These are phyloP conservation scores for Coemansia linderi DNA, from an alignment of 371 early-diverging fungal species.

Conservation along the genomic window DNA sequence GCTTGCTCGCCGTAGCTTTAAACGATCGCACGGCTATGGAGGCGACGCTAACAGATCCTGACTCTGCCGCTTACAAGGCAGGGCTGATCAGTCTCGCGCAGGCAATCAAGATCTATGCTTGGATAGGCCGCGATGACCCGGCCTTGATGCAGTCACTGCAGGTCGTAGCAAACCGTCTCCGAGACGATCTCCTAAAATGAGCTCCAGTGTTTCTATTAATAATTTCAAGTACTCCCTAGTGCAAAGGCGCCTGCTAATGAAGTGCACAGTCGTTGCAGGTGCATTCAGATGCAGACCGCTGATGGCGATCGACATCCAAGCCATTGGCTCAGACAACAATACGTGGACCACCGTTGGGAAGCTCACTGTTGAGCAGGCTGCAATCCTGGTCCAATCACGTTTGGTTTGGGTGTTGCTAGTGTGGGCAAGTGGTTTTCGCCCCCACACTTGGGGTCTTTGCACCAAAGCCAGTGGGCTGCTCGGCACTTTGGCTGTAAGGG, in stretches of 20 bases:
- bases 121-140: conserved; percentile 38
- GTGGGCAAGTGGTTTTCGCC: neutral
- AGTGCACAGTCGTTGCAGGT: neutral
- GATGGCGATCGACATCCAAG: neutral
- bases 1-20: conserved; percentile 19
- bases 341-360: neutral
- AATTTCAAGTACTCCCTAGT: neutral
- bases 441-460: neutral
- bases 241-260: neutral
- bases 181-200: conserved; percentile 15
- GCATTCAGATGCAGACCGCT: neutral
- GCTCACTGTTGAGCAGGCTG: neutral
- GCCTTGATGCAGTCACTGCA: conserved; percentile 25
- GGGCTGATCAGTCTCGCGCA: conserved; percentile 41
- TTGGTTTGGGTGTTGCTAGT: neutral
- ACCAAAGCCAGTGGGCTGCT: neutral
- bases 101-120: conserved; percentile 38
- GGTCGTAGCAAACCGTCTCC: conserved; percentile 32
- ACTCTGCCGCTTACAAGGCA: conserved; percentile 33
- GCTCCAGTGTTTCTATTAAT: neutral
- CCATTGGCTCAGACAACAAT: neutral
- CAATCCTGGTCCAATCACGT: conserved; percentile 1
- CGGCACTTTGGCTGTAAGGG: neutral
- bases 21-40: conserved; percentile 45
- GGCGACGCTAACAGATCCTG: conserved; percentile 35